Conservation (phyloP, 1,139 yeast species). For the Meyerozyma athensensis region DNA sequence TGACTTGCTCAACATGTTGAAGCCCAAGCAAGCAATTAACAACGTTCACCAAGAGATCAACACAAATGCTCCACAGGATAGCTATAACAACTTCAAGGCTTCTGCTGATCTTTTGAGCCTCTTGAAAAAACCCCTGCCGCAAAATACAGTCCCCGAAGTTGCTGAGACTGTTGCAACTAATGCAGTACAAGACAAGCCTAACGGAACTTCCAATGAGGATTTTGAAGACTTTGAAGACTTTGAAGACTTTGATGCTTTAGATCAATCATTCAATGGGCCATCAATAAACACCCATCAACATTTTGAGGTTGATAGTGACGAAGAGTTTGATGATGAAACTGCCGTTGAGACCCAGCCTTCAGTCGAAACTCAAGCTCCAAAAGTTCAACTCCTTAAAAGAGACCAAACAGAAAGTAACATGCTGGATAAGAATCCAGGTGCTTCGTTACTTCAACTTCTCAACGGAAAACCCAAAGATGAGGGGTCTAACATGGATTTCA, state of each 20-base stretch:
- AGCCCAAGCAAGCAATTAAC: conserved; percentile 10
- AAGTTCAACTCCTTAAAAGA: neutral
- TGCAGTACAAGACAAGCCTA: conserved; percentile 8
- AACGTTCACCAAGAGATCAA: conserved; percentile 6
- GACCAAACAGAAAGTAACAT: neutral
- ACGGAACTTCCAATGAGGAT: conserved; percentile 10
- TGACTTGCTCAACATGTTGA: conserved; percentile 17
- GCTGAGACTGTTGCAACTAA: neutral
- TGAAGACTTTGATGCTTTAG: conserved; percentile 25
- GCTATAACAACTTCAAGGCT: conserved; percentile 6
- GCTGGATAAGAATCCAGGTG: neutral
- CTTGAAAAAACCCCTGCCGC: conserved; percentile 12
- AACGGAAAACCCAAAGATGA: neutral
- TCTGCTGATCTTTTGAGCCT: conserved; percentile 16
- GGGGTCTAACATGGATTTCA: neutral
- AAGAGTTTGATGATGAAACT: neutral
- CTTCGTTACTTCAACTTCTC: neutral
- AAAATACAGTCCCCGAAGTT: neutral
- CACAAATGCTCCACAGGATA: conserved; percentile 13
- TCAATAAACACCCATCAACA: neutral
- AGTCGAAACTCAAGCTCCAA: neutral
- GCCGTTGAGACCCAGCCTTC: neutral
- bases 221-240: conserved; percentile 33
- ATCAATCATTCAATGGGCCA: conserved; percentile 10
- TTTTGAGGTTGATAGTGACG: neutral